These are phyloP conservation scores for Hypoxylon intermedium DNA, from an alignment of 495 filamentous ascomycete genomes.

Conservation along the genomic window DNA sequence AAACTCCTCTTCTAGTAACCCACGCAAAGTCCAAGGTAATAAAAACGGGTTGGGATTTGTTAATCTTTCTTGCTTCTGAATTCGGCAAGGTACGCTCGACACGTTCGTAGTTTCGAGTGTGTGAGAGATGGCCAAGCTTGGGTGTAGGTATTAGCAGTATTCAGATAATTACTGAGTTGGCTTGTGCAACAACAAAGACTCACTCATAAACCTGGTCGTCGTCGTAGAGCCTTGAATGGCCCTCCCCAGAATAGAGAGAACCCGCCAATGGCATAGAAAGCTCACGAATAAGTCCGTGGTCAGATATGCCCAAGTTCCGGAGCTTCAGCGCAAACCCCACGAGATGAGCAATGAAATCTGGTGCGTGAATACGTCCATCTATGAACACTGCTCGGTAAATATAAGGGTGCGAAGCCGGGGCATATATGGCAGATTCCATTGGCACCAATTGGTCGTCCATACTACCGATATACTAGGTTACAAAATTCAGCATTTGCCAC, in stretches of 20 bases:
- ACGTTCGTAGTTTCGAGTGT: conserved; percentile 82
- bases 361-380: conserved; percentile 88
- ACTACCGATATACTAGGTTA: conserved; percentile 74
- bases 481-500: conserved; percentile 1
- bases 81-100: conserved; percentile 54
- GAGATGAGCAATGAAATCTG: conserved; percentile 90
- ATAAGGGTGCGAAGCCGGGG: conserved; percentile 83
- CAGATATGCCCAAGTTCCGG: conserved; percentile 87
- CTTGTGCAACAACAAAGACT: conserved; percentile 33
- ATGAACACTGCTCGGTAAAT: conserved; percentile 94
- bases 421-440: conserved; percentile 79
- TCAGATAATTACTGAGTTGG: conserved; percentile 2
- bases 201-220: conserved; percentile 88
- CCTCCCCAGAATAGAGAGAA: conserved; percentile 88
- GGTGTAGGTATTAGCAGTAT: conserved; percentile 30
- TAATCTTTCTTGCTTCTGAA: conserved; percentile 57
- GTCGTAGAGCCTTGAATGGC: conserved; percentile 92
- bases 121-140: conserved; percentile 79
- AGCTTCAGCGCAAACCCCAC: conserved; percentile 93
- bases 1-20: conserved; percentile 88
- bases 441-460: conserved; percentile 97
- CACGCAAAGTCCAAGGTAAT: conserved; percentile 92
- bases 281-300: conserved; percentile 93
- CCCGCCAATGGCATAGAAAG: conserved; percentile 87
- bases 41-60: conserved; percentile 77